Conservation (phyloP, 345 rosid genomes). For the Schrenkiella parvula region DNA sequence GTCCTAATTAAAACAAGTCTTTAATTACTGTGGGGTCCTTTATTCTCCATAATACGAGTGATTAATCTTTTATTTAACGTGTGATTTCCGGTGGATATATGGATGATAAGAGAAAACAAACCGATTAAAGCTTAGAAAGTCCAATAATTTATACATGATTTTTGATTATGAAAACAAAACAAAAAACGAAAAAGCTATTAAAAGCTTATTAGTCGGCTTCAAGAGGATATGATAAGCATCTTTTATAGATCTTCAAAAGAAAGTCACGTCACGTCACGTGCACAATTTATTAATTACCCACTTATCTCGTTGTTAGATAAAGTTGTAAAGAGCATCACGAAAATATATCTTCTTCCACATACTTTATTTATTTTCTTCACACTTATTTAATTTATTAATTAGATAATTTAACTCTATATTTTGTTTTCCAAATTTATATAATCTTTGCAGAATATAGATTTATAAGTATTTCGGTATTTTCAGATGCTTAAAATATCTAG, state of each 20-base stretch:
- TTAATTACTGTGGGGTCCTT: not conserved
- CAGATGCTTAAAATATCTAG: not conserved
- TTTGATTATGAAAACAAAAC: not conserved
- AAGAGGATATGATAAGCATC: conserved; percentile 17
- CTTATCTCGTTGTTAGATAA: conserved; percentile 17
- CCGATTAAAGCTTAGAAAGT: not conserved
- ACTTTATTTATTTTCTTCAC: not conserved
- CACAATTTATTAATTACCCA: conserved; percentile 6
- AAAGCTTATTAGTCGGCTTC: conserved; percentile 4
- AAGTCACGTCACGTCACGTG: conserved; percentile 36
- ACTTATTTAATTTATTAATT: not conserved
- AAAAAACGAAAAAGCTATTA: not conserved
- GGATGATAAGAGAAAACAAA: not conserved
- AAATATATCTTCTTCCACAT: not conserved
- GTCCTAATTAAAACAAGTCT: not conserved
- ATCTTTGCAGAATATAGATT: not conserved
- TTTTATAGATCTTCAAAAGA: conserved; percentile 15
- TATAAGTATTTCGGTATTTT: not conserved
- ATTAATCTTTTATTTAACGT: conserved; percentile 5
- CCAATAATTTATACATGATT: not conserved
- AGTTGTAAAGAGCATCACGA: conserved; percentile 7
- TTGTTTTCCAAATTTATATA: not conserved
- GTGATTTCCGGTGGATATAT: not conserved
- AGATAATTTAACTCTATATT: not conserved
- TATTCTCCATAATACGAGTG: not conserved